These are phyloP conservation scores for Delonix regia DNA, from an alignment of 306 rosid genomes.

Conservation along the genomic window DNA sequence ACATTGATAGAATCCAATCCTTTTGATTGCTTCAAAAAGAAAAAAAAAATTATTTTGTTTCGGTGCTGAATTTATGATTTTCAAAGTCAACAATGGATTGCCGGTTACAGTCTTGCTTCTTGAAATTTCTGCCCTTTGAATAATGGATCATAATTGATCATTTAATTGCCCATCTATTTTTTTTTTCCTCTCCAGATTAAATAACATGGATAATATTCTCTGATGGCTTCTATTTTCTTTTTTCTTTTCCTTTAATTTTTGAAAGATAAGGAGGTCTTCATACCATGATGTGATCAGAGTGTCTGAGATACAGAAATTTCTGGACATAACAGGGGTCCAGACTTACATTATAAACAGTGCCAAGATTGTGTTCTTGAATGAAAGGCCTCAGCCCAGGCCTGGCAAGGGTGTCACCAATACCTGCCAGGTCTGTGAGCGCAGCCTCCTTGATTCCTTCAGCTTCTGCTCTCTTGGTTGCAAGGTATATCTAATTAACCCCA, in stretches of 20 bases:
- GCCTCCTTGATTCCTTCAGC: constrained; percentile 65
- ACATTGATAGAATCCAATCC: constrained; percentile 38
- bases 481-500: constrained; percentile 36
- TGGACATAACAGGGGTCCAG: constrained; percentile 69
- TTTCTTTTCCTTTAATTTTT: not conserved
- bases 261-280: constrained; percentile 72
- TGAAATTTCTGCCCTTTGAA: constrained; percentile 30
- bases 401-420: constrained; percentile 67
- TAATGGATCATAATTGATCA: constrained; percentile 15
- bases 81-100: constrained; percentile 49
- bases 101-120: constrained; percentile 21
- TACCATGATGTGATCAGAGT: constrained; percentile 84
- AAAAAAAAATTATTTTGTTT: not conserved
- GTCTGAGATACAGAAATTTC: constrained; percentile 62
- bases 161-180: constrained; percentile 28
- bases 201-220: constrained; percentile 9
- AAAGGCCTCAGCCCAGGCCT: constrained; percentile 73
- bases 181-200: constrained; percentile 18
- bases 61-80: constrained; percentile 29
- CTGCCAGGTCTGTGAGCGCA: constrained; percentile 62
- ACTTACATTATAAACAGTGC: constrained; percentile 73
- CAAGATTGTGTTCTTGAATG: constrained; percentile 70
- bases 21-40: constrained; percentile 26
- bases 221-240: constrained; percentile 27
- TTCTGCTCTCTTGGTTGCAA: constrained; percentile 80